Base-by-base conservation (phyloP, 495 filamentous ascomycete genomes). In the Jackrogersella minutella region DNA sequence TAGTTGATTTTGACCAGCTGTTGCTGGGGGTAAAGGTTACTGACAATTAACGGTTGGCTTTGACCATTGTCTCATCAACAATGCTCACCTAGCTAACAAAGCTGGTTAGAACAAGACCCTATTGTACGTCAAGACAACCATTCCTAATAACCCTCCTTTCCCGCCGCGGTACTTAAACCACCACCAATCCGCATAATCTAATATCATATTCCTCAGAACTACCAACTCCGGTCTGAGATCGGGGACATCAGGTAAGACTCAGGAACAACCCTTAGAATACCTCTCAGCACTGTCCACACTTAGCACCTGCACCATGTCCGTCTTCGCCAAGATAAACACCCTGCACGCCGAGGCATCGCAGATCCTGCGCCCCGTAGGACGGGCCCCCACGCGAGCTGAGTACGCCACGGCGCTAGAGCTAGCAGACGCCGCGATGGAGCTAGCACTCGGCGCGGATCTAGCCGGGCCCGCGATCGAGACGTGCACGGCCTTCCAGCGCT, bases 291-390 rank as follows among this genome's bases (percentile, higher is more conserved):
- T 3, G 3, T 8, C 39, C 14, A 16, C 39, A 21, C 19, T 13
- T 14, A 41, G 40, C 40, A 46, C 41, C 9, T n/a, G 10, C 11
- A 24, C 41, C 44, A 68, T 63, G 65, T 58, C 65, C 19, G 30
- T 31, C 52, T 2, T 58, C 19, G 1, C 2, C 28, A 3, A 40
- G 8, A 54, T 68, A 44, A 17, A 8, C 22, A 8, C 22, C 16
- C 58, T 58, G 9, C 65, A 63, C 33, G 5, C 30, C 13, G 10
- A 58, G 17, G 51, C 44, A 7, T 2, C 37, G 1, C 7, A 0
- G 2, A 52, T 47, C 40, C 16, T 62, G 0, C 17, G 9, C 3
- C 40, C 33, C 0, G 0, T 9, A 1, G 58, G 30, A n/a, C 17
- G 58, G 3, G 14, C 3, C 1, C 58, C 65, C 4, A 54, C 65